Evolutionary conservation across 2,329 filamentous ascomycete genomes (phyloP).

Genomic region (Microdochium paspali): DNA sequence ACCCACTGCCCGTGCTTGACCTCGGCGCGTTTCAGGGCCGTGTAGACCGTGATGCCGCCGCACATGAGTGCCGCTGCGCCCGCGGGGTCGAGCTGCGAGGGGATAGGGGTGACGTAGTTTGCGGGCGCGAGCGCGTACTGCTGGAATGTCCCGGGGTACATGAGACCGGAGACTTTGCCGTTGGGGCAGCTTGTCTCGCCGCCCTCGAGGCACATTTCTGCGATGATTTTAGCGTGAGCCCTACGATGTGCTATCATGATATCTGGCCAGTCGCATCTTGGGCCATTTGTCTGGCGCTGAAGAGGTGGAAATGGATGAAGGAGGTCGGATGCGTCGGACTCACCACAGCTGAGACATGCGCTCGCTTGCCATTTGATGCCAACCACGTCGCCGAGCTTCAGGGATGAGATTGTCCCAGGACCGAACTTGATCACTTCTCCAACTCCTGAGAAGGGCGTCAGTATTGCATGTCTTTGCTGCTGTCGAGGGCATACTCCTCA

Average conservation of each 20-base stretch:
- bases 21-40: conserved; percentile 51
- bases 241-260: neutral
- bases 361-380: conserved; percentile 60
- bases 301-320: neutral
- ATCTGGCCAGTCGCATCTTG: too few relatives aligned
- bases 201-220: conserved; percentile 43
- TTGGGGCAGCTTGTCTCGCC: conserved; percentile 57
- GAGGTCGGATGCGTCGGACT: conserved; percentile 7
- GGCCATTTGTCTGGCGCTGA: too few relatives aligned
- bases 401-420: conserved; percentile 42
- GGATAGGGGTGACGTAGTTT: conserved; percentile 62
- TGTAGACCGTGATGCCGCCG: conserved; percentile 59
- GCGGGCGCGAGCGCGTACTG: conserved; percentile 57
- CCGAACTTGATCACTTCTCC: conserved; percentile 58
- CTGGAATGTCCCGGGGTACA: conserved; percentile 63
- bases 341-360: conserved; percentile 44
- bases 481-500: too few relatives aligned
- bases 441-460: conserved; percentile 15
- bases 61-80: conserved; percentile 59
- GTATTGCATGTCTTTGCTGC: too few relatives aligned
- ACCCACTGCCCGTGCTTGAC: conserved; percentile 52
- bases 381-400: conserved; percentile 59
- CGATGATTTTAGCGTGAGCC: conserved; percentile 7
- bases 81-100: conserved; percentile 47
- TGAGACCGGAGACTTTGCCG: conserved; percentile 54